These are phyloP conservation scores for Triticum dicoccoides DNA, from an alignment of 176 grass and related monocot genomes.

Conservation along the genomic window DNA sequence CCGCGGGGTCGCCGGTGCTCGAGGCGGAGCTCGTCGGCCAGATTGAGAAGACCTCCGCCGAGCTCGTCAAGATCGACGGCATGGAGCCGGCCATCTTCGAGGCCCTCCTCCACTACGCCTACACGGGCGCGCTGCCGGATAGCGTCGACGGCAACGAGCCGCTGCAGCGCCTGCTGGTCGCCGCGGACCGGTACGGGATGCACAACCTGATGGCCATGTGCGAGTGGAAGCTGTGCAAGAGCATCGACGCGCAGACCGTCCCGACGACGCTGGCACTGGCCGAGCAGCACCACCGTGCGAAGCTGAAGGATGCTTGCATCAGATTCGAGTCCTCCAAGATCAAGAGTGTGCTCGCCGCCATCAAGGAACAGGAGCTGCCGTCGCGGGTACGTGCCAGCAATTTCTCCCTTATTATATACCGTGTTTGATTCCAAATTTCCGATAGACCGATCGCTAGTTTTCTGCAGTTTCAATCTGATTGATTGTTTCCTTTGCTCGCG, in stretches of 20 bases:
- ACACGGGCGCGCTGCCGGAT: neutral
- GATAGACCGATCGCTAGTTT: too few species aligned
- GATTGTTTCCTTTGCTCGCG: neutral
- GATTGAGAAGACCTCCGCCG: neutral
- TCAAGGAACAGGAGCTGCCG: too few species aligned
- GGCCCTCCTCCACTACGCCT: constrained; percentile 9
- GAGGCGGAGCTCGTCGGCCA: constrained; percentile 8
- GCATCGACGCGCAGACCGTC: neutral
- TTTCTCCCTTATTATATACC: too few species aligned
- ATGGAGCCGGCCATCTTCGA: constrained; percentile 9
- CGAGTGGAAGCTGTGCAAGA: neutral
- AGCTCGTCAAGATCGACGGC: neutral
- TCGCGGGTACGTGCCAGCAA: too few species aligned
- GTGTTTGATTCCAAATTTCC: too few species aligned
- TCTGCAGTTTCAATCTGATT: neutral
- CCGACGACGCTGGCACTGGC: neutral
- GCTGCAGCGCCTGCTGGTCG: neutral
- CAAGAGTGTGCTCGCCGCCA: neutral
- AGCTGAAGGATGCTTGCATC: neutral
- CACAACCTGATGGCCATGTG: constrained; percentile 11
- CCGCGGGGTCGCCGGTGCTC: neutral
- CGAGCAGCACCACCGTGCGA: neutral
- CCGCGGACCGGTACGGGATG: constrained; percentile 6
- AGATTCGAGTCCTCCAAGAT: neutral
- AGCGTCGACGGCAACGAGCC: neutral